Evolutionary conservation across 129 eudicot species (phyloP), one percentile per base, ranked within the genome.

Genomic region (Chrysanthemum lavandulifolium): DNA sequence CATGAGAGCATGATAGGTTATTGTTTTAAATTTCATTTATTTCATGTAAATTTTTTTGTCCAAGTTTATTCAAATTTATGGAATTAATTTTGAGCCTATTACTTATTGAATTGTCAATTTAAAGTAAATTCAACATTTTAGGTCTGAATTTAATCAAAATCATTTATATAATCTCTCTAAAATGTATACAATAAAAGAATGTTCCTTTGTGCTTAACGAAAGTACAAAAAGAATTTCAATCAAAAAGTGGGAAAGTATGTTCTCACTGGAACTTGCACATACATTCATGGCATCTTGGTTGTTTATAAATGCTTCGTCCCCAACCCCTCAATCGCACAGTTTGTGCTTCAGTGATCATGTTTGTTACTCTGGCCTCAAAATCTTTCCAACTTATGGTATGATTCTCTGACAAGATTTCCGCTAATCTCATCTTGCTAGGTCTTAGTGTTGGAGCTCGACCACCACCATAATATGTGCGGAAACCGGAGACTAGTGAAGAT

Each of bases 241-340:
- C 45, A 33, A 33, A 33, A 33, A 33, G 9, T 36, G 43, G 2
- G 47, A 40, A 40, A 10, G 6, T 63, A 2, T 13, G 10, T 13
- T 5, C 33, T 75, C 78, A 80, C 67, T 72, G 66, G 14, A 86
- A 79, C 78, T 73, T 83, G 81, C 99, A 94, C 97, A 94, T 94
- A 81, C 99, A 94, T 36, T 91, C 91, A 10, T 78, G 84, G 79
- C 93, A 88, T 81, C 97, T 88, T 4, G 99, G 99, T 58, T 84
- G 96, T 65, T 88, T 72, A 63, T 94, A 94, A 71, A 94, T 82
- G 78, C 96, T 94, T 78, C 87, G 82, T 1, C 89, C 89, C 68
- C 67, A 67, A 55, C 85, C 80, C 48, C 96, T 77, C 7, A 49
- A 14, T n/a, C 82, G 84, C 6, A 90, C 87, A 21, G 82, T 79